A percentile compares a stretch with the other conserved stretches of the same genome.
Conservation (phyloP, 208 protist species). For the Trypanosoma caninum region DNA sequence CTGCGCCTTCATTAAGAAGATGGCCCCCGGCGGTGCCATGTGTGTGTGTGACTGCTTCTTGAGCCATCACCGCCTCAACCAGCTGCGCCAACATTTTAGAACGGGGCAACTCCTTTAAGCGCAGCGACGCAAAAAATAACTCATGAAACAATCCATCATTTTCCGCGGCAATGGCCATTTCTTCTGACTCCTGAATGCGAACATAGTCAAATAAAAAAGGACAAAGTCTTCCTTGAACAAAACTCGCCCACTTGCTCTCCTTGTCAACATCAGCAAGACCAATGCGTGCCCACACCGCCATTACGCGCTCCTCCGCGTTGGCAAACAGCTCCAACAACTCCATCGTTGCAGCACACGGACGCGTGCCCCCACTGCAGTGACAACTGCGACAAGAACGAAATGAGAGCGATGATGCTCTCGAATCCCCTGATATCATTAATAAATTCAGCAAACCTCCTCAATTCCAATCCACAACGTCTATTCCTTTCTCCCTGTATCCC, state of each 20-base stretch:
- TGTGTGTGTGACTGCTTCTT: neutral
- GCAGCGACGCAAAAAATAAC: conserved; percentile 37
- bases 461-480: neutral
- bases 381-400: neutral
- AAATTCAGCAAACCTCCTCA: neutral
- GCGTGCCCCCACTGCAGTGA: neutral
- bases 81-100: conserved; percentile 28
- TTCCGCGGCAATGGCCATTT: conserved; percentile 40
- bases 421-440: conserved; percentile 9
- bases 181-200: conserved; percentile 36
- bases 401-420: neutral
- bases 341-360: neutral
- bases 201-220: conserved; percentile 47
- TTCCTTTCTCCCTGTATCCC: neutral
- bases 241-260: conserved; percentile 34
- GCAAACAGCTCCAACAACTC: conserved; percentile 11
- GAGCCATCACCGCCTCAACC: conserved; percentile 26
- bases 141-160: conserved; percentile 54
- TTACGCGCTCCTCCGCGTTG: conserved; percentile 22
- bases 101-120: conserved; percentile 45
- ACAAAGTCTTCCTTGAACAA: conserved; percentile 35
- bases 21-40: neutral
- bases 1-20: neutral
- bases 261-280: conserved; percentile 35
- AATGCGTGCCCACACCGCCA: conserved; percentile 43